Conservation (phyloP, 805 yeast species). For the Komagataella populi region DNA sequence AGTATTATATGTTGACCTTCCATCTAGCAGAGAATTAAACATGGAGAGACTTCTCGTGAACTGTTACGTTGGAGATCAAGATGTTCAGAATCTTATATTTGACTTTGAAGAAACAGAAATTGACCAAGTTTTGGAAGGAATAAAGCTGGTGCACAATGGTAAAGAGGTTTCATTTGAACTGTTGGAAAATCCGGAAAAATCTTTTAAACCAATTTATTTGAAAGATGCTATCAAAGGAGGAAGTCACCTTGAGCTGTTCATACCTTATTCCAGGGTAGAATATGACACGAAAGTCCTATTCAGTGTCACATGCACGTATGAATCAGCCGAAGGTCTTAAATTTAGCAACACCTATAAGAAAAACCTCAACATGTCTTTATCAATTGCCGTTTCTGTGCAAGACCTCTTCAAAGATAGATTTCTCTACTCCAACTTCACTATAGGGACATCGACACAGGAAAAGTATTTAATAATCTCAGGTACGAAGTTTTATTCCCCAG, state of each 20-base stretch:
- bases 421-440: conserved; percentile 54
- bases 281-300: not conserved
- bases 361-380: conserved; percentile 36
- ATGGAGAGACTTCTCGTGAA: conserved; percentile 13
- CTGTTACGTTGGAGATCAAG: conserved; percentile 18
- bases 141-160: not conserved
- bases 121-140: not conserved
- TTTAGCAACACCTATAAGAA: conserved; percentile 10
- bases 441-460: conserved; percentile 39
- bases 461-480: conserved; percentile 24
- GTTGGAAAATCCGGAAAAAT: not conserved
- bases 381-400: conserved; percentile 66
- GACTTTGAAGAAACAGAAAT: not conserved
- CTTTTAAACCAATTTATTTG: not conserved
- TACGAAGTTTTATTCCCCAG: conserved; percentile 4
- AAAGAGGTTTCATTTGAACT: not conserved
- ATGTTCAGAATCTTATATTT: conserved; percentile 12
- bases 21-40: conserved; percentile 17
- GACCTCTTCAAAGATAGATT: conserved; percentile 51
- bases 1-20: conserved; percentile 4
- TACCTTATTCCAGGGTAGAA: not conserved
- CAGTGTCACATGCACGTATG: not conserved
- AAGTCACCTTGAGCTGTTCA: not conserved
- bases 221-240: not conserved
- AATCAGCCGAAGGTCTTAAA: conserved; percentile 3